Evolutionary conservation across 1,139 yeast genomes (phyloP), one percentile per base, ranked within the genome.

Genomic region (Pichia sp.): DNA sequence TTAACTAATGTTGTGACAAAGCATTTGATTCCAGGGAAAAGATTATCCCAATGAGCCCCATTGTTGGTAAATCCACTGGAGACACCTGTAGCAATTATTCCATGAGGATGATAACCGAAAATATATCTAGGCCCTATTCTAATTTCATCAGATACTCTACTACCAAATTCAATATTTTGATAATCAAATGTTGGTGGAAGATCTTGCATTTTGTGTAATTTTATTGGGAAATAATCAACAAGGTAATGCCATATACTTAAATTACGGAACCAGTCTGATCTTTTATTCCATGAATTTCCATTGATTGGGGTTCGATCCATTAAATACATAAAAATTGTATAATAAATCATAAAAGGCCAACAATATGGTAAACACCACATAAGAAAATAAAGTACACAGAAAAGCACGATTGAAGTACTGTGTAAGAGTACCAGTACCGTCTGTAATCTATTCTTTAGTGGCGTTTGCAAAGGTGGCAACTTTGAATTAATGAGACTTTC

Each of bases 71-170:
- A 70, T 0, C 80, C 80, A 4, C 96, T 96, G 60, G 91, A 78
- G 0, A 83, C 93, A 1, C 97, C 96, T 74, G 89, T 72, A 1
- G 96, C 86, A 22, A 89, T 88, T 10, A 91, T 89, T 0, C 99
- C 98, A 59, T 91, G 98, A 0, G 99, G 98, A 61, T 89, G 97
- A 57, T 86, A 84, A 0, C 96, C 95, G 62, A 91, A 89, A 1
- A 91, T 77, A 59, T 91, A 91, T 35, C 83, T 69, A 1, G 93
- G 88, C 0, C 91, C 93, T 1, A 77, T 35, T 22, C 41, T 38
- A 4, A 28, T 31, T 17, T 11, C 8, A 31, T 28, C 15, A 11
- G 9, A 15, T 6, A 38, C 37, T 19, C 31, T 15, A n/a, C 11
- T 15, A 9, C 19, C 20, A 11, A 37, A 4, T 6, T 32, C 26